Percentiles rank a stretch among this genome's conserved stretches.
These are phyloP conservation scores for Nothophoma quercina DNA, from an alignment of 2,329 filamentous ascomycete species.

Conservation along the genomic window DNA sequence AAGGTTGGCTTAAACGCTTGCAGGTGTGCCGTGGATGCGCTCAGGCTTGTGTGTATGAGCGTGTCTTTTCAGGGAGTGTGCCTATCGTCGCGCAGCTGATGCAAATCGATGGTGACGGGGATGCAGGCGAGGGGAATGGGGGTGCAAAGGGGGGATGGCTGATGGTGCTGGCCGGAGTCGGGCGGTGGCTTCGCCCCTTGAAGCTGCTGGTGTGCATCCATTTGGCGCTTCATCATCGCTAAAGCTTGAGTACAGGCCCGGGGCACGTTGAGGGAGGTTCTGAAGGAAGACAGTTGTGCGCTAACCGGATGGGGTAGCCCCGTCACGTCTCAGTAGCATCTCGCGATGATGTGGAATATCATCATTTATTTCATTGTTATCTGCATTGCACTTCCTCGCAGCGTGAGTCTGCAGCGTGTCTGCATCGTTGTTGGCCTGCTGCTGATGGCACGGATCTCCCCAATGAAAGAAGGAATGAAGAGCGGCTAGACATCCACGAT, in stretches of 20 bases:
- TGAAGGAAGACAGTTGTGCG: not conserved
- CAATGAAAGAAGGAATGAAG: too few species aligned
- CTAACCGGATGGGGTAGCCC: slow-evolving; percentile 6
- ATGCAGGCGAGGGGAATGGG: slow-evolving; percentile 11
- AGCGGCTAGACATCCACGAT: too few species aligned
- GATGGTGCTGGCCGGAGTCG: slow-evolving; percentile 14
- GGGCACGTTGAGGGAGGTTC: slow-evolving; percentile 3
- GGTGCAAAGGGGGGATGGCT: slow-evolving; percentile 4
- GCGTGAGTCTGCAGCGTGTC: slow-evolving; percentile 7
- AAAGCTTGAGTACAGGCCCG: slow-evolving; percentile 9
- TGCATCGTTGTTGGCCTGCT: slow-evolving; percentile 12
- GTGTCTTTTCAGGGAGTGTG: slow-evolving; percentile 2
- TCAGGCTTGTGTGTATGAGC: slow-evolving; percentile 7
- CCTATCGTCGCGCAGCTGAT: slow-evolving; percentile 14
- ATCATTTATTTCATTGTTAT: not conserved
- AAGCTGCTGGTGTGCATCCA: slow-evolving; percentile 13
- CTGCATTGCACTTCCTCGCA: slow-evolving; percentile 1
- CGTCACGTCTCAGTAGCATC: not conserved
- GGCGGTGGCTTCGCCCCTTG: slow-evolving; percentile 13
- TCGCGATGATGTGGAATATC: not conserved
- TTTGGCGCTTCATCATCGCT: slow-evolving; percentile 15
- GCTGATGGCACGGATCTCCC: too few species aligned
- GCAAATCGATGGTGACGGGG: slow-evolving; percentile 8
- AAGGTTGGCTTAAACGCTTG: slow-evolving; percentile 17
- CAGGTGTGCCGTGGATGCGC: slow-evolving; percentile 1